Percentiles rank a stretch among this genome's conserved stretches.
phyloP scores from a whole-genome alignment of 768 basidiomycete species.

The Hysterangium stoloniferum region DNA sequence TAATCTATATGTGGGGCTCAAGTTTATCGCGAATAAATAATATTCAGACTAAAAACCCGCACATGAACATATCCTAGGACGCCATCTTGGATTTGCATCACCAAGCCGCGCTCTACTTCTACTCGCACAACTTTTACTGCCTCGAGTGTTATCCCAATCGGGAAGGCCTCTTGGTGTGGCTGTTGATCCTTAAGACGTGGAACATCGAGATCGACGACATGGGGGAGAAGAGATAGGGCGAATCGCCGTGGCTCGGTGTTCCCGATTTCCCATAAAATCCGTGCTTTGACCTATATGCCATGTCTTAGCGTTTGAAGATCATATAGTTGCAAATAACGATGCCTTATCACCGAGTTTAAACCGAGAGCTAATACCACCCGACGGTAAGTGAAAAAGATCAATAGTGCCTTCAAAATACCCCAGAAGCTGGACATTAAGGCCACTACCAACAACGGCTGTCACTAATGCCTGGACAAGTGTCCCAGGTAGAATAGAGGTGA shows the following conservation, averaged over 20 bases:
- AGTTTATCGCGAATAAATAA: conserved; percentile 7
- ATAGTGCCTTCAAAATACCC: conserved; percentile 90
- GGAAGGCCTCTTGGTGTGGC: conserved; percentile 49
- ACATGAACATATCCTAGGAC: conserved; percentile 86
- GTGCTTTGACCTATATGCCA: conserved; percentile 72
- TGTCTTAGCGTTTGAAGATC: conserved; percentile 36
- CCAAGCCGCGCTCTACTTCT: conserved; percentile 76
- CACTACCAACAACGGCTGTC: conserved; percentile 63
- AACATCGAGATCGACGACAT: conserved; percentile 51
- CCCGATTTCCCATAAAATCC: conserved; percentile 76
- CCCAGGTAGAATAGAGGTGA: conserved; percentile 81
- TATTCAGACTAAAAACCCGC: conserved; percentile 22
- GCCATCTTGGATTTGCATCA: conserved; percentile 55
- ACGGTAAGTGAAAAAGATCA: conserved; percentile 69
- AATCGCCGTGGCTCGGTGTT: conserved; percentile 69
- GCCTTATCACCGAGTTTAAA: conserved; percentile 36
- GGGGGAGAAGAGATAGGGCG: conserved; percentile 67
- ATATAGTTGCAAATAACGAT: not conserved
- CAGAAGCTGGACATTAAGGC: conserved; percentile 81
- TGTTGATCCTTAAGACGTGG: conserved; percentile 26
- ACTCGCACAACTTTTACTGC: conserved; percentile 64
- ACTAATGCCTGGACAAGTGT: conserved; percentile 74
- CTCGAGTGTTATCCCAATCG: conserved; percentile 67
- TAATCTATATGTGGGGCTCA: conserved; percentile 52
- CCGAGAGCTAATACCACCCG: conserved; percentile 27